Percentiles rank a stretch among this genome's conserved stretches.
phyloP scores from a whole-genome alignment of 305 asterid genomes.

The Fraxinus albicans region DNA sequence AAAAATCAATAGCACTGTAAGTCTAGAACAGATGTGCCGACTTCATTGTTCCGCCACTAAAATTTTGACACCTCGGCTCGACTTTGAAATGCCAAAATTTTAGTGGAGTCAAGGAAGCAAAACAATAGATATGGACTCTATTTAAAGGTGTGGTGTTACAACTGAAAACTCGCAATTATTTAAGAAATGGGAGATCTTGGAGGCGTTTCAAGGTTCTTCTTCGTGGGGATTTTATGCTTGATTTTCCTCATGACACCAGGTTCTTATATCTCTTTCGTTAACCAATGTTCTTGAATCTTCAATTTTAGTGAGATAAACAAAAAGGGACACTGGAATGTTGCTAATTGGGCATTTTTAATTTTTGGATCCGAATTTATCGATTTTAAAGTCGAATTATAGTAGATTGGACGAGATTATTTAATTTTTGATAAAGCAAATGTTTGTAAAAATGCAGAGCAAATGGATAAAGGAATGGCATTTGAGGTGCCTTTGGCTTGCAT shows the following conservation, averaged over 20 bases:
- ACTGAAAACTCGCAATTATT: neutral
- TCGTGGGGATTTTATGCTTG: neutral
- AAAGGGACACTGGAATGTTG: no score
- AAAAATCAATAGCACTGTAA: no score
- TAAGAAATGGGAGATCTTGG: neutral
- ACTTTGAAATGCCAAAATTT: neutral
- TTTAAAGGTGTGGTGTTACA: neutral
- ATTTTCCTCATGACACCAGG: neutral
- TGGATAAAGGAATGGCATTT: neutral
- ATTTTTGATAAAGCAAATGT: neutral
- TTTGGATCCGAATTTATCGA: neutral
- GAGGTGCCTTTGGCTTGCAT: neutral
- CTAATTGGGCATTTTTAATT: neutral
- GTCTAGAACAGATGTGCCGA: neutral
- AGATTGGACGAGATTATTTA: neutral
- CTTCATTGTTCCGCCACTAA: neutral
- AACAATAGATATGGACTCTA: neutral
- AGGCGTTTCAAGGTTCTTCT: neutral
- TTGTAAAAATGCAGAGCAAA: neutral
- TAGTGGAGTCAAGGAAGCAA: neutral
- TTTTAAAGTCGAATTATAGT: neutral
- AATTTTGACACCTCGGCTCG: neutral
- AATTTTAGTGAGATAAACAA: neutral
- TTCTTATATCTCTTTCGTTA: neutral
- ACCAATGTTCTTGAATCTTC: neutral